A percentile compares a stretch with the other conserved stretches of the same genome.
Evolutionary conservation across 2,329 filamentous ascomycete species (phyloP).

Genomic region (Scopulariopsis brevicaulis): DNA sequence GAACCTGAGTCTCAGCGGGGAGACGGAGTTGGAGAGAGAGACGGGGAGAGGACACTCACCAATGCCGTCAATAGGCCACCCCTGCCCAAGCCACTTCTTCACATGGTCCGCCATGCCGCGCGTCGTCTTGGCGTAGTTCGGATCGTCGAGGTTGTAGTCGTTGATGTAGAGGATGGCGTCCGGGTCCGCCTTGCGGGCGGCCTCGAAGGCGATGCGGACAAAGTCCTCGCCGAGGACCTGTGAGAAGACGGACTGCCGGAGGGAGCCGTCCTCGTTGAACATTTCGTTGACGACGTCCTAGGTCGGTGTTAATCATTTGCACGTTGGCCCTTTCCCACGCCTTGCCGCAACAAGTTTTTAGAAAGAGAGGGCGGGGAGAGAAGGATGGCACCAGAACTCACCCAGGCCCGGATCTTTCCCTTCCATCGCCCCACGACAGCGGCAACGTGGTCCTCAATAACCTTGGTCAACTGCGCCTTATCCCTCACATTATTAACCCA

Average conservation of each 20-base stretch:
- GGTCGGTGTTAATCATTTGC: neutral
- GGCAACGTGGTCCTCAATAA: slow-evolving; percentile 48
- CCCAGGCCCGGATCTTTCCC: slow-evolving; percentile 50
- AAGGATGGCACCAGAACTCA: neutral
- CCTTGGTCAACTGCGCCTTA: slow-evolving; percentile 35
- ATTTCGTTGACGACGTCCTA: slow-evolving; percentile 54
- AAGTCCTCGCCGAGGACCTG: slow-evolving; percentile 59
- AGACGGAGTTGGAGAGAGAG: neutral
- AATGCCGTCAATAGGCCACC: slow-evolving; percentile 55
- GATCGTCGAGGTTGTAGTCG: slow-evolving; percentile 57
- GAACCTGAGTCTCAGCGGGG: neutral
- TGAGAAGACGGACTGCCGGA: slow-evolving; percentile 53
- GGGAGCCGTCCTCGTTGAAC: slow-evolving; percentile 47
- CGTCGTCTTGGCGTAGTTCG: slow-evolving; percentile 44
- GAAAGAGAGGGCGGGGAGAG: neutral
- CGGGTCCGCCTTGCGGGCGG: slow-evolving; percentile 56
- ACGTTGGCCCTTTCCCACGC: neutral
- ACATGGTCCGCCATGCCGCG: slow-evolving; percentile 45
- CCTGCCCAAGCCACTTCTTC: slow-evolving; percentile 49
- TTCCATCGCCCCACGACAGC: slow-evolving; percentile 47
- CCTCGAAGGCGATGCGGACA: slow-evolving; percentile 57
- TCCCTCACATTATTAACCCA: slow-evolving; percentile 49
- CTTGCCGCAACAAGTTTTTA: neutral
- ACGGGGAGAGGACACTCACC: slow-evolving; percentile 11
- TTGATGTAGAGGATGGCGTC: slow-evolving; percentile 65